These are phyloP conservation scores for Oryza meridionalis DNA, from an alignment of 176 grass and related monocot species.

Conservation along the genomic window DNA sequence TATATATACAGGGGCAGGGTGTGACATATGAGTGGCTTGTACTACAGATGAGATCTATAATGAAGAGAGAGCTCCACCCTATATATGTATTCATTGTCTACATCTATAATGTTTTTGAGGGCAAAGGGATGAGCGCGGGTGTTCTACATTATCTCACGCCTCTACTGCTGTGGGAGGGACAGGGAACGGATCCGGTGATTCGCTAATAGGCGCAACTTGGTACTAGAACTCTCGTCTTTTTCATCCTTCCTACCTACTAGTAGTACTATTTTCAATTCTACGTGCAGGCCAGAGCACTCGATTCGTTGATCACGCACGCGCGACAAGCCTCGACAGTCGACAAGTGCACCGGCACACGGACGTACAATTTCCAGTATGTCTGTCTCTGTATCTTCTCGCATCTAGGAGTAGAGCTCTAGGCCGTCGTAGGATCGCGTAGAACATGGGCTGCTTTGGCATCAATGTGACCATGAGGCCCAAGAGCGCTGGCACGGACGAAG, in stretches of 20 bases:
- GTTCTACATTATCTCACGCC: no score
- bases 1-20: no score
- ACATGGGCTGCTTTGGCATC: background rate
- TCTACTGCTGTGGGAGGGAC: no score
- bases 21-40: no score
- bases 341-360: background rate
- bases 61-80: no score
- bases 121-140: no score
- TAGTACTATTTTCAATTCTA: background rate
- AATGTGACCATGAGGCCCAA: background rate
- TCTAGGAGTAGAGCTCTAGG: background rate
- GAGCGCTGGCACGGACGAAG: background rate
- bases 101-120: no score
- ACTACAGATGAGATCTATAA: no score
- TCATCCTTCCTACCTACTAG: background rate
- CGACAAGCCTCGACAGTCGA: background rate
- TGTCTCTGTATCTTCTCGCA: background rate
- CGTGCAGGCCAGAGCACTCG: constrained; percentile 22
- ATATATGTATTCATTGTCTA: no score
- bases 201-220: no score
- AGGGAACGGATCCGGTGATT: no score
- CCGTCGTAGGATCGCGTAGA: background rate
- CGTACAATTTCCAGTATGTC: background rate
- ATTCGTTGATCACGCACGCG: constrained; percentile 13
- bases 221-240: background rate